phyloP scores from a whole-genome alignment of 495 filamentous ascomycete species.

The Xylaria nigripes region DNA sequence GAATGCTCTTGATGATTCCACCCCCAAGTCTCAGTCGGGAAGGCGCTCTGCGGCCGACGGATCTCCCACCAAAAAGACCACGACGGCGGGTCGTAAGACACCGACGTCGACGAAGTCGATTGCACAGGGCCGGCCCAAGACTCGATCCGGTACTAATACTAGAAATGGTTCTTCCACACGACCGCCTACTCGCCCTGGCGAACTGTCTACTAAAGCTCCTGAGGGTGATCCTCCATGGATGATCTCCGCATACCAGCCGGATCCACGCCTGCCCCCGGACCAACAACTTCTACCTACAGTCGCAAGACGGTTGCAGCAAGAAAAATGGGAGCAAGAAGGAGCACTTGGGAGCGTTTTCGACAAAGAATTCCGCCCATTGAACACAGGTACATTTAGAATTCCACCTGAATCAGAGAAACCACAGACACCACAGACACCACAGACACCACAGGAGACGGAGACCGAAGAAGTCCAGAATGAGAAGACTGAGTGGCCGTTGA shows the following conservation, averaged over 20 bases:
- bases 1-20: constrained; percentile 46
- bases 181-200: constrained; percentile 46
- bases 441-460: constrained; percentile 22
- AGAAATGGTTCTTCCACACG: constrained; percentile 48
- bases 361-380: constrained; percentile 70
- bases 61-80: constrained; percentile 26
- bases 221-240: constrained; percentile 97
- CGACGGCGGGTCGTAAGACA: constrained; percentile 29
- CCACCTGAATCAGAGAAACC: constrained; percentile 38
- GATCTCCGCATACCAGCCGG: constrained; percentile 88
- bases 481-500: constrained; percentile 37
- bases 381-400: constrained; percentile 44
- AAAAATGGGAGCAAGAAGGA: constrained; percentile 89
- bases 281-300: constrained; percentile 93
- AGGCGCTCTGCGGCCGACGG: constrained; percentile 38
- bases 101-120: constrained; percentile 37
- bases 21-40: constrained; percentile 32
- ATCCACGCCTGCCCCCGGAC: constrained; percentile 87
- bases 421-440: constrained; percentile 20
- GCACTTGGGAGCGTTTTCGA: constrained; percentile 75
- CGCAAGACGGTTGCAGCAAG: constrained; percentile 82
- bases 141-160: constrained; percentile 47
- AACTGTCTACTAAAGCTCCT: constrained; percentile 45
- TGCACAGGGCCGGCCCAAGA: constrained; percentile 50
- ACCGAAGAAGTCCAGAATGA: constrained; percentile 26